Evolutionary conservation across 176 grass and related monocot species (phyloP).

Genomic region (Ensete glaucum): DNA sequence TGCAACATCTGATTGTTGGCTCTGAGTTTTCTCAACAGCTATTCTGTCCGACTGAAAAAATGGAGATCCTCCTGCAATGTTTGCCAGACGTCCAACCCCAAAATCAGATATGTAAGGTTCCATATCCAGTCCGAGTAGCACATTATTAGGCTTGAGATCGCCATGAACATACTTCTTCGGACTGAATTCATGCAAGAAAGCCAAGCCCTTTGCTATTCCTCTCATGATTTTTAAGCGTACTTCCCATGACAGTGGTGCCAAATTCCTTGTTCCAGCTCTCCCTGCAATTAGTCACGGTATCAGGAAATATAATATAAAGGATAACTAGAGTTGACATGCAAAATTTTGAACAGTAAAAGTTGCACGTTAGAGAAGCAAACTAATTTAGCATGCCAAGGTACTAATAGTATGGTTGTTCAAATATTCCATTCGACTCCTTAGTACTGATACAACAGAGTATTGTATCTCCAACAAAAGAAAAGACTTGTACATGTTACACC

Average conservation of each 20-base stretch:
- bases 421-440: too few species aligned
- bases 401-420: too few species aligned
- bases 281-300: constrained; percentile 34
- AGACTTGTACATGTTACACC: neutral
- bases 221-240: constrained; percentile 65
- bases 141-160: constrained; percentile 74
- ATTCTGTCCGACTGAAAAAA: constrained; percentile 37
- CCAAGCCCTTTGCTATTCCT: constrained; percentile 60
- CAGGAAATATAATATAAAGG: constrained; percentile 3
- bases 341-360: neutral
- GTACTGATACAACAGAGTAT: too few species aligned
- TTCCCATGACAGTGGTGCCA: constrained; percentile 56
- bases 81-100: constrained; percentile 72
- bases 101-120: constrained; percentile 85
- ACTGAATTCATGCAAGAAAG: constrained; percentile 84
- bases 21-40: constrained; percentile 41
- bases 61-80: constrained; percentile 71
- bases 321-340: neutral
- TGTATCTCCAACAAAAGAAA: neutral
- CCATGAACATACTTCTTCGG: constrained; percentile 93
- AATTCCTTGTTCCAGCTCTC: constrained; percentile 43
- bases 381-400: too few species aligned
- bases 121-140: constrained; percentile 62
- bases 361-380: neutral
- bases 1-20: constrained; percentile 44